A percentile compares a stretch with the other conserved stretches of the same genome.
phyloP scores from a whole-genome alignment of 2,329 filamentous ascomycete species.

The Cladosporium sp. region DNA sequence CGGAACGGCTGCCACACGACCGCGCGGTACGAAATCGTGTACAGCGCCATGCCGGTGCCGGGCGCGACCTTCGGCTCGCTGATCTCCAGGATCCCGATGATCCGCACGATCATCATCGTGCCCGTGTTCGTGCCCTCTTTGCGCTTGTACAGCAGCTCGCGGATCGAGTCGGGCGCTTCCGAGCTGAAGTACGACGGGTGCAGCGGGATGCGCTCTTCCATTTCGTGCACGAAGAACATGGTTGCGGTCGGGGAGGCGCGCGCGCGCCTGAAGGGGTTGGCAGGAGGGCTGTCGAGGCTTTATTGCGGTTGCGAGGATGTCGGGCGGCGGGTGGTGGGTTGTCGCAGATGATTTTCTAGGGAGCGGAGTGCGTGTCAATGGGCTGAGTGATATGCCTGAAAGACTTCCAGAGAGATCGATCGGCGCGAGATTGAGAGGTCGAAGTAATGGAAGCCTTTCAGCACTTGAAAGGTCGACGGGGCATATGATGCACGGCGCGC shows the following conservation, averaged over 20 bases:
- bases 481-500: background rate
- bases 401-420: background rate
- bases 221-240: slow-evolving; percentile 98
- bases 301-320: background rate
- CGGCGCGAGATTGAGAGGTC: background rate
- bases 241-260: background rate
- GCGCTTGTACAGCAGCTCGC: slow-evolving; percentile 80
- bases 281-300: background rate
- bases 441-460: slow-evolving; percentile 20
- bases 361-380: background rate
- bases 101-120: slow-evolving; percentile 94
- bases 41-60: slow-evolving; percentile 85
- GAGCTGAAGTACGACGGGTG: slow-evolving; percentile 96
- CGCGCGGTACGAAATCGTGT: slow-evolving; percentile 88
- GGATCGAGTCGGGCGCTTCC: slow-evolving; percentile 87
- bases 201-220: slow-evolving; percentile 88
- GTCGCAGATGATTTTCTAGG: background rate
- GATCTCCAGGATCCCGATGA: slow-evolving; percentile 94
- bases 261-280: background rate
- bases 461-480: slow-evolving; percentile 19
- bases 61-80: slow-evolving; percentile 81
- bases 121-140: slow-evolving; percentile 94
- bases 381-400: too few species aligned
- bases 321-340: background rate
- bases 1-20: slow-evolving; percentile 98